These are phyloP conservation scores for Macrolepiota dolichaula DNA, from an alignment of 768 basidiomycete genomes.

Conservation along the genomic window DNA sequence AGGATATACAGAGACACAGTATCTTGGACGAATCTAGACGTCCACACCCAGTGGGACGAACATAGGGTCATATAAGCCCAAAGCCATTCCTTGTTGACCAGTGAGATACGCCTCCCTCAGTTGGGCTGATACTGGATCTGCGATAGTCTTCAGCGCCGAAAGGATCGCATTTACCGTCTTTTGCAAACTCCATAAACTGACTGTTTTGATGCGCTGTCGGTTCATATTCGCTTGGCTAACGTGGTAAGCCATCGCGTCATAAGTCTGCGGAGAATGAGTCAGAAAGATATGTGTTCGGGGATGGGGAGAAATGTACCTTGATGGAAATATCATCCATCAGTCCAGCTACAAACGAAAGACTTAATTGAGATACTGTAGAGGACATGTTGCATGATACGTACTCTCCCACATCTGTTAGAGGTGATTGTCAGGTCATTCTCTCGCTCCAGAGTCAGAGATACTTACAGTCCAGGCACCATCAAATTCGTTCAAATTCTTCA, in stretches of 20 bases:
- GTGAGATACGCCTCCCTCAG: conserved; percentile 39
- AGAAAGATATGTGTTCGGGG: not conserved
- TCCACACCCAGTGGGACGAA: conserved; percentile 1
- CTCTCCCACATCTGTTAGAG: conserved; percentile 86
- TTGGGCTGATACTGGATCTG: conserved; percentile 62
- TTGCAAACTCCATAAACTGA: conserved; percentile 93
- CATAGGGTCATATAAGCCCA: conserved; percentile 6
- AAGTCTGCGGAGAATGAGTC: conserved; percentile 47
- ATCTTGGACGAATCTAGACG: not conserved
- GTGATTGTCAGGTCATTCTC: not conserved
- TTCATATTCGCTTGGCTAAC: conserved; percentile 90
- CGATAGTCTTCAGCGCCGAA: conserved; percentile 67
- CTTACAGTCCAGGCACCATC: conserved; percentile 95
- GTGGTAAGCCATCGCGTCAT: conserved; percentile 93
- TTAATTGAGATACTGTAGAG: conserved; percentile 13
- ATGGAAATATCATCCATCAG: conserved; percentile 87
- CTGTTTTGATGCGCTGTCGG: conserved; percentile 78
- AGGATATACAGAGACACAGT: not conserved
- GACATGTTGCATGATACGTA: conserved; percentile 33
- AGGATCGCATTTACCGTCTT: conserved; percentile 89
- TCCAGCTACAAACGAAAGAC: conserved; percentile 56
- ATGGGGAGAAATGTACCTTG: conserved; percentile 48
- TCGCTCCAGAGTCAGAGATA: conserved; percentile 14
- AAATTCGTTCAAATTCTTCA: conserved; percentile 82
- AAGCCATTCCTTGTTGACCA: conserved; percentile 8